phyloP scores from a whole-genome alignment of 495 filamentous ascomycete genomes.

The Staphylotrichum longicolle region DNA sequence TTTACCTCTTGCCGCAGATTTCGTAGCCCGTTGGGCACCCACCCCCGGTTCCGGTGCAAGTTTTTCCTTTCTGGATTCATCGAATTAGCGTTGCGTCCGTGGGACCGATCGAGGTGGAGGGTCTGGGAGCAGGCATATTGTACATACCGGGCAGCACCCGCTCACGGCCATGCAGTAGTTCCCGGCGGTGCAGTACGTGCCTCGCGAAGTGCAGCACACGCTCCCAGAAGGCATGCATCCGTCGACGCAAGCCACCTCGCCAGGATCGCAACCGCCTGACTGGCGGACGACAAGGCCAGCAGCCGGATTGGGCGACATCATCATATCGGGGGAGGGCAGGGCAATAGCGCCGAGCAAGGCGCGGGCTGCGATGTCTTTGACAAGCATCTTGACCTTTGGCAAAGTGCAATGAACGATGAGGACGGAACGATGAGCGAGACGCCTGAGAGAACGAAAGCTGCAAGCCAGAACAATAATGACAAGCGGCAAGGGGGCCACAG shows the following conservation, averaged over 20 bases:
- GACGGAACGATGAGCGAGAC: too few relatives aligned
- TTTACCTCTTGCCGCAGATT: constrained; percentile 16
- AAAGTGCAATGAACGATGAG: too few relatives aligned
- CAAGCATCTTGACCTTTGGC: too few relatives aligned
- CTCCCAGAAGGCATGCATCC: neutral
- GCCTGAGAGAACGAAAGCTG: too few relatives aligned
- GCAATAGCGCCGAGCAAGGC: too few relatives aligned
- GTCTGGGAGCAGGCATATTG: too few relatives aligned
- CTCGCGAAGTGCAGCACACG: constrained; percentile 8
- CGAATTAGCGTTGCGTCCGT: neutral
- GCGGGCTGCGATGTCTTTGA: too few relatives aligned
- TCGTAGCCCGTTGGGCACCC: constrained; percentile 17
- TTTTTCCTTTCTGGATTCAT: constrained; percentile 15
- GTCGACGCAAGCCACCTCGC: neutral
- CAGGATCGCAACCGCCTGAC: neutral
- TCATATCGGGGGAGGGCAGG: too few relatives aligned
- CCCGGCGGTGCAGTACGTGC: constrained; percentile 23
- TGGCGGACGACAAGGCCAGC: constrained; percentile 1
- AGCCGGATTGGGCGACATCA: neutral
- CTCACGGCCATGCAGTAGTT: constrained; percentile 23
- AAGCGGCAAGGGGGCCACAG: too few relatives aligned
- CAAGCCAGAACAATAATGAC: too few relatives aligned
- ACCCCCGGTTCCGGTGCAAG: constrained; percentile 14
- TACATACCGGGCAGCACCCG: constrained; percentile 24
- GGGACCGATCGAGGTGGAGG: too few relatives aligned